A percentile compares a stretch with the other conserved stretches of the same genome.
Evolutionary conservation across 805 yeast genomes (phyloP).

Genomic region (Candida sonorensis): DNA sequence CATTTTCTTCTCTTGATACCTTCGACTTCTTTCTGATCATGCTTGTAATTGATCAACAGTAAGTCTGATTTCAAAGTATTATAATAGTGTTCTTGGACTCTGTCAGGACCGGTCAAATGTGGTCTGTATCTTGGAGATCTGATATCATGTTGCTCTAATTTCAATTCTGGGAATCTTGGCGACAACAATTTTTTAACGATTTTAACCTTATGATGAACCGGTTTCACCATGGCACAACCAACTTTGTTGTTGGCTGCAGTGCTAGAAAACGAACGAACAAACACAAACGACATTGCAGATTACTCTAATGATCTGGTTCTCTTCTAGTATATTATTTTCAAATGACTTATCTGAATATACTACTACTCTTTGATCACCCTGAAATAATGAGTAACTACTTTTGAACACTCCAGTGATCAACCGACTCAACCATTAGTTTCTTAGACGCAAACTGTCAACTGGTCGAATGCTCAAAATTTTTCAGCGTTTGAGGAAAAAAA

Average conservation of each 20-base stretch:
- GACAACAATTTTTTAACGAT: conserved; percentile 69
- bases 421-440: too few species aligned
- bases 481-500: too few species aligned
- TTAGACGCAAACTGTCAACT: too few species aligned
- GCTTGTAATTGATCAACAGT: conserved; percentile 69
- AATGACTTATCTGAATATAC: too few species aligned
- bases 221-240: conserved; percentile 71
- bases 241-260: conserved; percentile 34
- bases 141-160: conserved; percentile 64
- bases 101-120: conserved; percentile 64
- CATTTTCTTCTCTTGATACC: conserved; percentile 79
- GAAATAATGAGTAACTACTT: too few species aligned
- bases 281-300: conserved; percentile 6
- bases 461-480: too few species aligned
- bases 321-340: too few species aligned
- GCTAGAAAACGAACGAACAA: conserved; percentile 26
- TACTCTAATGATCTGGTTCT: too few species aligned
- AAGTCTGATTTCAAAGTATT: conserved; percentile 73
- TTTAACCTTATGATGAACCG: conserved; percentile 85
- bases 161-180: conserved; percentile 64
- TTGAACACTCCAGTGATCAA: too few species aligned
- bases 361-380: too few species aligned
- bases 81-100: conserved; percentile 69
- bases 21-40: conserved; percentile 42
- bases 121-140: conserved; percentile 78